phyloP scores from a whole-genome alignment of 108 stramenopile genomes.

The Conticribra guillardii region DNA sequence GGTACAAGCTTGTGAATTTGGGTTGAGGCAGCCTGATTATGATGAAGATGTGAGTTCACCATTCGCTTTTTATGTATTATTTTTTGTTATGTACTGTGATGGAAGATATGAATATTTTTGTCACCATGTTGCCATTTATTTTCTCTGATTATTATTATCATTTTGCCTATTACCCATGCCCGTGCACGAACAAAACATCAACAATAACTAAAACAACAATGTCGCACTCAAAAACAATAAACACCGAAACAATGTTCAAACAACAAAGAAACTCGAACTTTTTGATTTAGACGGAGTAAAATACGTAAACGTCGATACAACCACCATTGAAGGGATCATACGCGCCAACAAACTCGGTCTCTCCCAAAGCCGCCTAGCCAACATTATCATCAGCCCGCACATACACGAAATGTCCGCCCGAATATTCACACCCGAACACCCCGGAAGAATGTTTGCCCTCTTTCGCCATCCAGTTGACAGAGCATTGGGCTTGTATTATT shows the following conservation, averaged over 20 bases:
- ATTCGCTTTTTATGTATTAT: neutral
- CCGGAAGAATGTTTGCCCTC: conserved; percentile 49
- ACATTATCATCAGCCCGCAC: conserved; percentile 46
- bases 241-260: neutral
- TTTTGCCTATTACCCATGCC: too few relatives aligned
- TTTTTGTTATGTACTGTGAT: neutral
- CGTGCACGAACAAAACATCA: too few relatives aligned
- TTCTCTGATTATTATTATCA: too few relatives aligned
- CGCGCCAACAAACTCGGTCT: conserved; percentile 47
- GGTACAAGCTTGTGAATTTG: conserved; percentile 45
- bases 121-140: too few relatives aligned
- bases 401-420: conserved; percentile 33
- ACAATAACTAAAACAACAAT: too few relatives aligned
- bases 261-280: conserved; percentile 22
- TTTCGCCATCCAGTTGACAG: conserved; percentile 57
- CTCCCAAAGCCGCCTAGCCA: conserved; percentile 38
- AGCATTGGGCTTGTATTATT: conserved; percentile 54
- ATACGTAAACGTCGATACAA: conserved; percentile 60
- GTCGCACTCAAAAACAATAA: too few relatives aligned
- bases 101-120: neutral
- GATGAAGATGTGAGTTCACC: conserved; percentile 32
- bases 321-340: conserved; percentile 39
- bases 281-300: conserved; percentile 30
- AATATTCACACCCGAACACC: conserved; percentile 17
- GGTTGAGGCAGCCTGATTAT: conserved; percentile 44